Evolutionary conservation across 805 yeast genomes (phyloP).

Genomic region (Saturnispora bothae): DNA sequence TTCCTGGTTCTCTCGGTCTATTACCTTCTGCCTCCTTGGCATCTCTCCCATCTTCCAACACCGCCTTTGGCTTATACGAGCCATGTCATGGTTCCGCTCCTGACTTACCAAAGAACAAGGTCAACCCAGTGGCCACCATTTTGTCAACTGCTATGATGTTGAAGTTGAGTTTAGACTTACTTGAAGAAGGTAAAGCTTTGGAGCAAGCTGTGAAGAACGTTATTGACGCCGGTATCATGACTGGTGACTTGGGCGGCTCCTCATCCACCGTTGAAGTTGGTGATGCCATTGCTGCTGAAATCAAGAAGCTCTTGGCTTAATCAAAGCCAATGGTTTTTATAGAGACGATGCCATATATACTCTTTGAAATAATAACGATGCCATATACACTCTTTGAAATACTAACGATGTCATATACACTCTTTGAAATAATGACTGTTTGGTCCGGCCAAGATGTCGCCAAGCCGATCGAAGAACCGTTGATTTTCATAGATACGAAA

Average conservation of each 20-base stretch:
- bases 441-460: too few relatives aligned
- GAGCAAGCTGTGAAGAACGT: constrained; percentile 82
- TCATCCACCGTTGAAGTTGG: constrained; percentile 84
- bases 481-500: too few relatives aligned
- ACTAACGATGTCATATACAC: too few relatives aligned
- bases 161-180: constrained; percentile 74
- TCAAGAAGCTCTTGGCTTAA: constrained; percentile 28
- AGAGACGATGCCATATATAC: too few relatives aligned
- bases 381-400: too few relatives aligned
- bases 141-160: constrained; percentile 97
- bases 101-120: constrained; percentile 77
- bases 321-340: too few relatives aligned
- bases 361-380: too few relatives aligned
- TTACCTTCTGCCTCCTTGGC: constrained; percentile 95
- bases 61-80: constrained; percentile 93
- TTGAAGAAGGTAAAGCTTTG: constrained; percentile 76
- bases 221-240: constrained; percentile 74
- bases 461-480: too few relatives aligned
- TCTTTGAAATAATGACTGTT: too few relatives aligned
- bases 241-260: constrained; percentile 86
- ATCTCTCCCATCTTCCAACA: constrained; percentile 90
- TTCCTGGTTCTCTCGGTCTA: constrained; percentile 94
- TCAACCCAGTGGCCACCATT: constrained; percentile 92
- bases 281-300: constrained; percentile 77
- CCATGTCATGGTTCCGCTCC: constrained; percentile 99